Percentiles rank a stretch among this genome's conserved stretches.
Conservation (phyloP, 2,329 filamentous ascomycete genomes). For the Pyrenophora tritici-repentis region DNA sequence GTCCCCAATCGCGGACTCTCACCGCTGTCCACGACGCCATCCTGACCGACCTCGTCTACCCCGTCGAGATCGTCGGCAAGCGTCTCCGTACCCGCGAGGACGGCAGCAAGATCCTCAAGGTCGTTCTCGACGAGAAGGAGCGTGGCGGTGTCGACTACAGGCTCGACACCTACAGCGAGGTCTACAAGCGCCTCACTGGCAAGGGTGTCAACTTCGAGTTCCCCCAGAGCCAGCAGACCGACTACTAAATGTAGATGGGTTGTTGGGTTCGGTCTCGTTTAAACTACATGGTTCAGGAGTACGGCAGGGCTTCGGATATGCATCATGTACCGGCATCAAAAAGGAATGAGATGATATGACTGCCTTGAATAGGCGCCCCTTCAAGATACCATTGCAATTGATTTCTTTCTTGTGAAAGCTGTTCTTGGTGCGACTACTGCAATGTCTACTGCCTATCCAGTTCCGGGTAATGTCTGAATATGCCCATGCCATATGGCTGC, state of each 20-base stretch:
- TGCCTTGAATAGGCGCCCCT: slow-evolving; percentile 34
- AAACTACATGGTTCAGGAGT: slow-evolving; percentile 44
- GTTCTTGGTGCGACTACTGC: background rate
- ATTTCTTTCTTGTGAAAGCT: slow-evolving; percentile 37
- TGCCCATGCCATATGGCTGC: slow-evolving; percentile 64
- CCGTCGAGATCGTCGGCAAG: slow-evolving; percentile 99
- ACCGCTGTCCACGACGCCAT: slow-evolving; percentile 99
- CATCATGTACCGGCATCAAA: slow-evolving; percentile 49
- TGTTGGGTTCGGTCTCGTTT: slow-evolving; percentile 25
- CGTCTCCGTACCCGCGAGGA: slow-evolving; percentile 98
- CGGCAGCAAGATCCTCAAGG: slow-evolving; percentile 97
- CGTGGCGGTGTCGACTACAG: slow-evolving; percentile 98
- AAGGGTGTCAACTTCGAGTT: slow-evolving; percentile 98
- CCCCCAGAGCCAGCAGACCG: slow-evolving; percentile 77
- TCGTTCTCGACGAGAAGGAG: slow-evolving; percentile 99
- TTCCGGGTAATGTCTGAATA: slow-evolving; percentile 76
- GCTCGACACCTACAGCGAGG: slow-evolving; percentile 99
- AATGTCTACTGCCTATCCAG: slow-evolving; percentile 59
- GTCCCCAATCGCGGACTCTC: slow-evolving; percentile 94
- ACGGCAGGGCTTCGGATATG: slow-evolving; percentile 43
- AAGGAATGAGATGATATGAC: slow-evolving; percentile 46
- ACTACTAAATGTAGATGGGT: slow-evolving; percentile 69
- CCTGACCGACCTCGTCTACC: slow-evolving; percentile 97
- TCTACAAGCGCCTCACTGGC: slow-evolving; percentile 97
- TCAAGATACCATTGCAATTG: slow-evolving; percentile 47